A percentile compares a stretch with the other conserved stretches of the same genome.
These are phyloP conservation scores for Aureobasidium uvarum DNA, from an alignment of 2,329 filamentous ascomycete species.

Conservation along the genomic window DNA sequence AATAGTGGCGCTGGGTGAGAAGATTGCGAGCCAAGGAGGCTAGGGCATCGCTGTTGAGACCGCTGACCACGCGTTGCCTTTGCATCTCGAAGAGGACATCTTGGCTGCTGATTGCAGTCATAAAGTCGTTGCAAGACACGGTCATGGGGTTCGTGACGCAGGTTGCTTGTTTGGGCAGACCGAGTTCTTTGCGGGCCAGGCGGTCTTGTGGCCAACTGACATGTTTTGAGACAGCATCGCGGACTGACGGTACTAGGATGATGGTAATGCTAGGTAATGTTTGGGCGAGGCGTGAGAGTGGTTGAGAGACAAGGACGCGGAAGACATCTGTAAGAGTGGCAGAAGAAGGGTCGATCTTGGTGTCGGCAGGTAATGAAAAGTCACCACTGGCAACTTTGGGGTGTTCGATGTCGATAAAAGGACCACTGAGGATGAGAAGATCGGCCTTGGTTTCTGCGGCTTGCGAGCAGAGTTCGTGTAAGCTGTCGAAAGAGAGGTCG, in stretches of 20 bases:
- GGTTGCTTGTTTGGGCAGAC: slow-evolving; percentile 71
- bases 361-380: slow-evolving; percentile 44
- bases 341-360: slow-evolving; percentile 59
- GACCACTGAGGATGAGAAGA: slow-evolving; percentile 74
- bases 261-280: slow-evolving; percentile 77
- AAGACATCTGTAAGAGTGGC: slow-evolving; percentile 82
- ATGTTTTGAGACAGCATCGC: slow-evolving; percentile 77
- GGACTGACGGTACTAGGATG: slow-evolving; percentile 76
- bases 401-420: slow-evolving; percentile 90
- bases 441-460: slow-evolving; percentile 75
- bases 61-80: slow-evolving; percentile 51
- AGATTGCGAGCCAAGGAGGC: slow-evolving; percentile 72
- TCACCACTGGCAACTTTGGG: slow-evolving; percentile 68
- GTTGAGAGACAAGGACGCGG: slow-evolving; percentile 71
- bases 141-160: slow-evolving; percentile 91
- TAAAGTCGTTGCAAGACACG: slow-evolving; percentile 80
- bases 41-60: slow-evolving; percentile 66
- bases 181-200: slow-evolving; percentile 68
- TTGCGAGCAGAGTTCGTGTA: slow-evolving; percentile 75
- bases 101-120: slow-evolving; percentile 77
- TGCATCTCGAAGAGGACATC: slow-evolving; percentile 76
- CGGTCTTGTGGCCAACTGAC: slow-evolving; percentile 82
- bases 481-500: slow-evolving; percentile 84
- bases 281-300: slow-evolving; percentile 66
- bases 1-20: slow-evolving; percentile 87